Evolutionary conservation across 768 basidiomycete genomes (phyloP), one percentile per base, ranked within the genome.

Genomic region (Tulasnella sp.): DNA sequence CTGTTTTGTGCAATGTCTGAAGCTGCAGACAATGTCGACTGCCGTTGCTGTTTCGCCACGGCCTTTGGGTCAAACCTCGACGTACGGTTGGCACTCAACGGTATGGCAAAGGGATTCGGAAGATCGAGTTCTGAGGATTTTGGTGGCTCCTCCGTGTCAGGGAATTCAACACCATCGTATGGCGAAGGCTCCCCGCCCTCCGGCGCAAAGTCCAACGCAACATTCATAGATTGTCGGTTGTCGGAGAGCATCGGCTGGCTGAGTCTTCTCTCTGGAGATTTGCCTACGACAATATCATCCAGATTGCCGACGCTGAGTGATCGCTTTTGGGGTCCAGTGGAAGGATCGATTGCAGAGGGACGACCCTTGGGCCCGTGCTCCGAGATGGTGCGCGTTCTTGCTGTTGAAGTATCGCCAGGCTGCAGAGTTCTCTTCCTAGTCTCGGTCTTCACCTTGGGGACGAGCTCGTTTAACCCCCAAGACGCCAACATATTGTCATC

Each of bases 41-140:
- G 58, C 6, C 82, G 79, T 32, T 83, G 78, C 27, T 74, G 71
- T 65, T 77, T 80, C n/a, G 69, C 70, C 9, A 71, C 71, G 19
- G 72, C 72, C 66, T 88, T 89, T n/a, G 86, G 86, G 67, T 91
- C 88, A 66, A 90, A 86, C 31, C 81, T 77, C 17, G 85, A 87
- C 21, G 78, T 75, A 40, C 78, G 75, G 7, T 77, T 69, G 8
- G 73, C 69, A n/a, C 76, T 77, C 21, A 82, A 77, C 41, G 80
- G 77, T 31, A 87, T 68, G 29, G 81, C 75, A 65, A 88, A 88
- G 14, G 81, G 80, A 65, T 83, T 86, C 50, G 80, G 75, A 11
- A 77, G 74, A 43, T 70, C 70, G 39, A 69, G 66, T 62, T 48
- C 39, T 4, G 55, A 27, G 8, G 42, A 39, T 25, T 21, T 46